A percentile compares a stretch with the other conserved stretches of the same genome.
Evolutionary conservation across 2,329 filamentous ascomycete species (phyloP).

Genomic region (Ambrosiella xylebori): DNA sequence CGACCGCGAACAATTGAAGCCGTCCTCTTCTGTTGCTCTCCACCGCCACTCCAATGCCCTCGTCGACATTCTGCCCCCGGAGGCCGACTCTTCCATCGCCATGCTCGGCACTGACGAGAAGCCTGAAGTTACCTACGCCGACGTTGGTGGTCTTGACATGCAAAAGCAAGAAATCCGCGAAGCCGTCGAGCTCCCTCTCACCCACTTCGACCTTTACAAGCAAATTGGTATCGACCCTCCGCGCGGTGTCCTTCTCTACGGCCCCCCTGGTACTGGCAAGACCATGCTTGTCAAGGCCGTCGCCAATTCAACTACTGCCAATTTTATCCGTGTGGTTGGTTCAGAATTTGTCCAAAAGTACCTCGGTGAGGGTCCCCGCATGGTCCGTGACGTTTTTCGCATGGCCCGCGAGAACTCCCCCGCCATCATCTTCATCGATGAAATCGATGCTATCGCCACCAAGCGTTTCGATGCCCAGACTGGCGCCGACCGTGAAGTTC

Average conservation of each 20-base stretch:
- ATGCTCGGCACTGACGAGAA: constrained; percentile 97
- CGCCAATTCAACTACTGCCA: constrained; percentile 93
- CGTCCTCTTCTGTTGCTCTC: constrained; percentile 89
- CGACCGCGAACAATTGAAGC: constrained; percentile 94
- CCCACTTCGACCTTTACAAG: constrained; percentile 96
- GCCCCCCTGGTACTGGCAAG: constrained; percentile 88
- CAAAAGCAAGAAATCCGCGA: constrained; percentile 99
- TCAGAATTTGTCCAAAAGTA: constrained; percentile 99
- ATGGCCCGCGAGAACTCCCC: constrained; percentile 98
- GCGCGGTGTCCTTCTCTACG: constrained; percentile 88
- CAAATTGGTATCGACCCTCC: constrained; percentile 98
- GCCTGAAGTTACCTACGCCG: constrained; percentile 93
- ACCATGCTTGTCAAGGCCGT: constrained; percentile 98
- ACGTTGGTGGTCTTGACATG: constrained; percentile 96
- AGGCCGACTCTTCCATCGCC: constrained; percentile 95
- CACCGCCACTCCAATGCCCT: constrained; percentile 97
- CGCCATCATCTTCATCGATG: constrained; percentile 98
- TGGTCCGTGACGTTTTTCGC: constrained; percentile 97
- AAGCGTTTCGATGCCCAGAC: constrained; percentile 99
- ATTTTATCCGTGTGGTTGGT: constrained; percentile 94
- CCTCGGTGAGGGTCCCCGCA: constrained; percentile 87
- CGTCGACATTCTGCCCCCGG: constrained; percentile 95
- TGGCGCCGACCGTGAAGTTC: constrained; percentile 91
- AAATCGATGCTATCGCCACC: constrained; percentile 96
- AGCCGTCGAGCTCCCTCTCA: constrained; percentile 88